Evolutionary conservation across 345 rosid genomes (phyloP).

Genomic region (Carallia brachiata): DNA sequence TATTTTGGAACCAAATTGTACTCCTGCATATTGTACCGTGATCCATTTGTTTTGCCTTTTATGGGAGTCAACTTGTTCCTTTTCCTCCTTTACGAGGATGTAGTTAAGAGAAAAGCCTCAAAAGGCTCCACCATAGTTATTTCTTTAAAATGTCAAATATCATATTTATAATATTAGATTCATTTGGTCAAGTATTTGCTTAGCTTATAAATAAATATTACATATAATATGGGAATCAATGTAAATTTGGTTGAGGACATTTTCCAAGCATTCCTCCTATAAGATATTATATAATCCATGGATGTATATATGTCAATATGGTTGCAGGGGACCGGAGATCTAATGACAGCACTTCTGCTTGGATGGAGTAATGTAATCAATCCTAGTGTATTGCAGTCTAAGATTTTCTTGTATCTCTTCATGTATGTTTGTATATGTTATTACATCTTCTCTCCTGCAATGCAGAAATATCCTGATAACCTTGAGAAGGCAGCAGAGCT

Average conservation of each 20-base stretch:
- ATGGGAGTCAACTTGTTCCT: background rate
- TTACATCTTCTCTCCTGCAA: conserved; percentile 9
- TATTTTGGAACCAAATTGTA: too few relatives aligned
- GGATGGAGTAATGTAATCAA: conserved; percentile 95
- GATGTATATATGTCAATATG: too few relatives aligned
- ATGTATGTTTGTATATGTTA: background rate
- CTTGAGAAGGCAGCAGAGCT: conserved; percentile 93
- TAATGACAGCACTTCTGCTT: conserved; percentile 92
- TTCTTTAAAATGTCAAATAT: too few relatives aligned
- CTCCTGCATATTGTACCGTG: background rate
- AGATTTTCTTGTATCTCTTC: background rate
- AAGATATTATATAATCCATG: too few relatives aligned
- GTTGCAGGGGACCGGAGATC: conserved; percentile 91
- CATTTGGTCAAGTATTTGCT: too few relatives aligned
- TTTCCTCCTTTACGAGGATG: background rate
- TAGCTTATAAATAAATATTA: too few relatives aligned
- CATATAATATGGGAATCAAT: too few relatives aligned
- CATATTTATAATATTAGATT: too few relatives aligned
- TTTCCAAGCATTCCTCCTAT: too few relatives aligned
- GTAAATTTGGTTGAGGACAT: too few relatives aligned
- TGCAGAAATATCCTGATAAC: conserved; percentile 82
- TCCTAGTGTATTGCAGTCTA: conserved; percentile 4
- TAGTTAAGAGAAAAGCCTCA: background rate
- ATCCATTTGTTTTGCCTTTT: background rate
- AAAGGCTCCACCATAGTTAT: background rate